These are phyloP conservation scores for Termitomyces bulborhizus DNA, from an alignment of 768 basidiomycete genomes.

Conservation along the genomic window DNA sequence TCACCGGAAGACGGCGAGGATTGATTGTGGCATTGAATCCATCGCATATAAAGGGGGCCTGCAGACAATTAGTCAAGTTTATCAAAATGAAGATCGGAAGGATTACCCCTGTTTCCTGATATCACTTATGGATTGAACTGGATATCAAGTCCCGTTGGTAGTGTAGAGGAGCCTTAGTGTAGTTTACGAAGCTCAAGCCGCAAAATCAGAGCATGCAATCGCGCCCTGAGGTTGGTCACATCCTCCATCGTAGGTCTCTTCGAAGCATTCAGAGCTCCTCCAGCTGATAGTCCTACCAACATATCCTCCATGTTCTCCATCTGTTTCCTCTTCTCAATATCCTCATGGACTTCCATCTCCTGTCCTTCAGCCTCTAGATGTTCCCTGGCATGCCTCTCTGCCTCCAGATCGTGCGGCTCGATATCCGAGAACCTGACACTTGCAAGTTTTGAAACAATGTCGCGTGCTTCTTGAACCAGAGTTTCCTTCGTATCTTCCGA, in stretches of 20 bases:
- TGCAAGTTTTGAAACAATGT: constrained; percentile 50
- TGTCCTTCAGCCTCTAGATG: constrained; percentile 44
- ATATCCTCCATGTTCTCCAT: constrained; percentile 55
- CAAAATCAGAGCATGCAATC: constrained; percentile 24
- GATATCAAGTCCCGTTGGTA: neutral
- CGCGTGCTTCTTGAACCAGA: constrained; percentile 39
- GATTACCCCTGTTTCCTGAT: neutral
- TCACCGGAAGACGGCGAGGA: neutral
- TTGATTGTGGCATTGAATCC: neutral
- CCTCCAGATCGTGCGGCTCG: constrained; percentile 69
- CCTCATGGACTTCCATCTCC: constrained; percentile 32
- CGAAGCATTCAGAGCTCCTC: constrained; percentile 12
- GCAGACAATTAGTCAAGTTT: neutral
- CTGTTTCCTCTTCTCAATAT: constrained; percentile 37
- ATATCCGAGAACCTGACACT: constrained; percentile 65
- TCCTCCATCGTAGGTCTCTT: constrained; percentile 33
- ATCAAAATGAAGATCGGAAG: neutral
- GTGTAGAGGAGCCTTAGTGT: constrained; percentile 9
- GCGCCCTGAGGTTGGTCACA: constrained; percentile 30
- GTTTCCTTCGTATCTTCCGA: constrained; percentile 8
- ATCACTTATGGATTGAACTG: neutral
- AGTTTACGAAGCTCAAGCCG: constrained; percentile 25
- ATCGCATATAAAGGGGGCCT: neutral
- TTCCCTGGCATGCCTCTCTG: constrained; percentile 68
- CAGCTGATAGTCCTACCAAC: constrained; percentile 37